phyloP scores from a whole-genome alignment of 164 flowering plant genomes.

The Umbellularia californica region DNA sequence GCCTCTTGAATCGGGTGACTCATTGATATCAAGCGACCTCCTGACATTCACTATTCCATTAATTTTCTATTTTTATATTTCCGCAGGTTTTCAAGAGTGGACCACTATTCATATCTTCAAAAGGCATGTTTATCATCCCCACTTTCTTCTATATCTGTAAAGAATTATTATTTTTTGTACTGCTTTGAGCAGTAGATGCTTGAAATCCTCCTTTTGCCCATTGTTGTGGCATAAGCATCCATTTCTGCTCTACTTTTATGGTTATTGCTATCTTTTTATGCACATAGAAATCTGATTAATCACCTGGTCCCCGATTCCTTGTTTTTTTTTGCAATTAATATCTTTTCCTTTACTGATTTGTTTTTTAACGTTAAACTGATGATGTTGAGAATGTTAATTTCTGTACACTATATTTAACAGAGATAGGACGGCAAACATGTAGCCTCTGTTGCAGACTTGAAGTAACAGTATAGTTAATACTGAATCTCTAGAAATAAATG shows the following conservation, averaged over 20 bases:
- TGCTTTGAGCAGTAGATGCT: not conserved
- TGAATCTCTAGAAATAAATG: not conserved
- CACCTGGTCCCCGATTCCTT: not conserved
- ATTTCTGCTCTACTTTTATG: not conserved
- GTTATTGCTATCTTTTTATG: not conserved
- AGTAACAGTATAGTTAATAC: not conserved
- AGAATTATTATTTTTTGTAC: not conserved
- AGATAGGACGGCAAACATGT: not conserved
- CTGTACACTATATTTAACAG: not conserved
- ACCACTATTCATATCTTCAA: slow-evolving; percentile 64
- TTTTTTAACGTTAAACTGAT: not conserved
- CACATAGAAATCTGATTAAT: not conserved
- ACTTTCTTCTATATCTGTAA: not conserved
- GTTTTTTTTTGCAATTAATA: not conserved
- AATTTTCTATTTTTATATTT: not conserved
- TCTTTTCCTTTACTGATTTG: not conserved
- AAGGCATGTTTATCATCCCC: slow-evolving; percentile 35
- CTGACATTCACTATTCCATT: no score
- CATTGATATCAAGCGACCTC: no score
- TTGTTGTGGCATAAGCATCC: not conserved
- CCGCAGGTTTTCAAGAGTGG: slow-evolving; percentile 80
- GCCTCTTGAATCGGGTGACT: no score
- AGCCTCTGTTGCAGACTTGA: not conserved
- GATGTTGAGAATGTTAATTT: not conserved
- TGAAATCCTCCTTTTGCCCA: not conserved